Percentiles rank a stretch among this genome's conserved stretches.
Evolutionary conservation across 192 early-diverging fungal genomes (phyloP).

Genomic region (Endogone sp.): DNA sequence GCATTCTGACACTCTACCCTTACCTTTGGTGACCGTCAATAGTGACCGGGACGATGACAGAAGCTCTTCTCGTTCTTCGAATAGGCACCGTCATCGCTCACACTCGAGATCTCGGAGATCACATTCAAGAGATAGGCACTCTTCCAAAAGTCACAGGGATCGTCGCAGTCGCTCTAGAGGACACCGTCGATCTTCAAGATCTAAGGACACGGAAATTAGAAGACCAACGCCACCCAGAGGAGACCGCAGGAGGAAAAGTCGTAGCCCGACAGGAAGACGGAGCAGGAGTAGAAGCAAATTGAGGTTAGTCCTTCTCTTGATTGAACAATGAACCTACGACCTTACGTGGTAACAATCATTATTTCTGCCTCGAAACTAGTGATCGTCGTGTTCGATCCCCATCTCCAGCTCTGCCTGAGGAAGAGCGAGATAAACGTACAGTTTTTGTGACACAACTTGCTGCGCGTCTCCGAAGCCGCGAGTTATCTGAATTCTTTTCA

Average conservation of each 20-base stretch:
- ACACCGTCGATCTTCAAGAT: constrained; percentile 35
- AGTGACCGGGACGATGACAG: constrained; percentile 9
- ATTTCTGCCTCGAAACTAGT: constrained; percentile 9
- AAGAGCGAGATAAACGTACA: constrained; percentile 85
- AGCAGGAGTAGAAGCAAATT: constrained; percentile 19
- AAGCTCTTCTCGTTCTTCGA: constrained; percentile 33
- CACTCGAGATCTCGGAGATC: constrained; percentile 34
- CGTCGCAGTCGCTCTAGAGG: constrained; percentile 39
- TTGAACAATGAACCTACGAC: neutral
- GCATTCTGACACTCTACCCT: no score
- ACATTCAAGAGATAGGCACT: constrained; percentile 20
- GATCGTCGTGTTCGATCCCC: constrained; percentile 50
- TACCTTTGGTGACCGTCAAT: no score
- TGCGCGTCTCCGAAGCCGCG: constrained; percentile 65
- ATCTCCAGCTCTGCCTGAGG: constrained; percentile 65
- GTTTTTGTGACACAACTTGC: constrained; percentile 96
- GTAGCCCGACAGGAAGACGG: constrained; percentile 29
- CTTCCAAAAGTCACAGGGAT: constrained; percentile 32
- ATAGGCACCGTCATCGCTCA: constrained; percentile 29
- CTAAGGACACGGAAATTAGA: constrained; percentile 30
- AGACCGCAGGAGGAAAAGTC: constrained; percentile 34
- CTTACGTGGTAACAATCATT: constrained; percentile 2
- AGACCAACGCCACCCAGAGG: constrained; percentile 17
- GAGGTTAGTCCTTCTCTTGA: constrained; percentile 14
- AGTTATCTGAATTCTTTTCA: constrained; percentile 87